Evolutionary conservation across 2,329 filamentous ascomycete species (phyloP), one percentile per base, ranked within the genome.

Genomic region (Ceratocystis variospora): DNA sequence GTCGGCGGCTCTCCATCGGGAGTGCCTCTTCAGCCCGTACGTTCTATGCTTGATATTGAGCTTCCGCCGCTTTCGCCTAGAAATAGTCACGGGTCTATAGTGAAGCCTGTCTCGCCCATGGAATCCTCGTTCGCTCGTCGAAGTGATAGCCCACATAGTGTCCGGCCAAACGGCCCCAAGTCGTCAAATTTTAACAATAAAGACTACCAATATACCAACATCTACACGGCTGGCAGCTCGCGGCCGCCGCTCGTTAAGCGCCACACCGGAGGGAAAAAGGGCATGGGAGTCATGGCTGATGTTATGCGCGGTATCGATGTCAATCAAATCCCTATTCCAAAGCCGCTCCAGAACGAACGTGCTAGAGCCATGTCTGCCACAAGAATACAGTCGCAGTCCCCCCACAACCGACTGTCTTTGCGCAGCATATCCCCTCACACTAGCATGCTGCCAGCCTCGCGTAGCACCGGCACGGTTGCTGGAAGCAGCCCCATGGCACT

Each of bases 171-270:
- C 69, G 70, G 57, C 67, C 70, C 41, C 77, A 65, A 59, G 12
- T 41, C 57, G 15, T 37, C 59, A 22, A 62, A 85, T 69, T 78
- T 77, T 2, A 81, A 79, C 2, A 74, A 79, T 44, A 44, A 45
- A 15, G 79, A 79, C 57, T 87, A 87, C 72, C 83, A 85, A 70
- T 87, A 87, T 71, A 79, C 80, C 19, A 82, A 80, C 69, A 86
- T 83, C 68, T 74, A 82, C 63, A 80, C 81, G 17, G 80, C 76
- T 69, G 79, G 80, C 69, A 74, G 77, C n/a, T 80, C 78, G 48
- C 79, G 78, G 65, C 68, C 67, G 3, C 70, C 73, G 62, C 69
- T 80, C 44, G 78, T 80, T n/a, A 83, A 82, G 72, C 76, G 82
- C 66, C 79, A 79, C 67, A 79, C 79, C 1, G 77, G 74, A 33